Evolutionary conservation across 768 basidiomycete species (phyloP).

Genomic region (Pleurotus salmoneostramineus): DNA sequence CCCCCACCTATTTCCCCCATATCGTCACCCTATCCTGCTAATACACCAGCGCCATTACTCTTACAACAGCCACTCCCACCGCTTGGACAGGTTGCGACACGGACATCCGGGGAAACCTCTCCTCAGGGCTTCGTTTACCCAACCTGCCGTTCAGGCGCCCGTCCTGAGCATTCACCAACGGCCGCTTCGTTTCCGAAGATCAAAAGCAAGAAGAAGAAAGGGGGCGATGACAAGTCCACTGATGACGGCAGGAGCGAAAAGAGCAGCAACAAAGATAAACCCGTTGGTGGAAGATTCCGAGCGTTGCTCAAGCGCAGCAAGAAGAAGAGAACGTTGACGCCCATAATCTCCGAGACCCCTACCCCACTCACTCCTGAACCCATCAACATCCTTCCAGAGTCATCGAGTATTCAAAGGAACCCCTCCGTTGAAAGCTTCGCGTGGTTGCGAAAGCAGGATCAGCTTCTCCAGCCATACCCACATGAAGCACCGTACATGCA

Average conservation of each 20-base stretch:
- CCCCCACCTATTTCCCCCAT: neutral
- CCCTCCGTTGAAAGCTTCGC: slow-evolving; percentile 2
- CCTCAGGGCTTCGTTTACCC: slow-evolving; percentile 1
- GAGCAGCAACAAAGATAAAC: neutral
- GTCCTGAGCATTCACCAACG: neutral
- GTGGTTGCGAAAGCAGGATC: slow-evolving; percentile 1
- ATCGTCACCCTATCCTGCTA: neutral
- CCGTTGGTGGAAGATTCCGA: neutral
- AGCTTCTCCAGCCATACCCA: neutral
- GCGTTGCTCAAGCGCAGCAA: slow-evolving; percentile 5
- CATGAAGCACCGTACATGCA: slow-evolving; percentile 2
- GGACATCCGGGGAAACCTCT: neutral
- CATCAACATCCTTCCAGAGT: slow-evolving; percentile 1
- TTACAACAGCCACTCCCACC: slow-evolving; percentile 1
- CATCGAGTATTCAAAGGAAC: neutral
- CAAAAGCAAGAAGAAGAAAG: slow-evolving; percentile 3
- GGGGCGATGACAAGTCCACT: neutral
- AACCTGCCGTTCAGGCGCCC: slow-evolving; percentile 2
- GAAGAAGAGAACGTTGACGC: neutral
- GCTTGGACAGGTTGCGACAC: neutral
- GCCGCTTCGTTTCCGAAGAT: slow-evolving; percentile 2
- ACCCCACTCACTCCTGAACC: neutral
- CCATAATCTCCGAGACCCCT: neutral
- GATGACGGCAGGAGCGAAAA: neutral
- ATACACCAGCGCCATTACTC: neutral